Percentiles rank a stretch among this genome's conserved stretches.
phyloP scores from a whole-genome alignment of 441 rosid genomes.

The Biscutella auriculata region DNA sequence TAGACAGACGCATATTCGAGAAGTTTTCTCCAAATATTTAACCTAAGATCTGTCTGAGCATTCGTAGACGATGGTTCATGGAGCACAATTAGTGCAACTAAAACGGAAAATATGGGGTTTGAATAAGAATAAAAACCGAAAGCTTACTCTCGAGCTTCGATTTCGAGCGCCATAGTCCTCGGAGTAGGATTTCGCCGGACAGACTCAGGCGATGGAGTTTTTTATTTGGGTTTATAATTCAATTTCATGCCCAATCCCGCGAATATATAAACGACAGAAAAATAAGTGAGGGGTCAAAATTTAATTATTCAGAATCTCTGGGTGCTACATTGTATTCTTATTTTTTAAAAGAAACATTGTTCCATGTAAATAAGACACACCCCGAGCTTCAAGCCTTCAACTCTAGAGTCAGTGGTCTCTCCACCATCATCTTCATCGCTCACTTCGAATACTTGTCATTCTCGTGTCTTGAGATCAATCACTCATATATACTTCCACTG shows the following conservation, averaged over 20 bases:
- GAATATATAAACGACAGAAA: neutral
- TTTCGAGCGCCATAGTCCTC: constrained; percentile 63
- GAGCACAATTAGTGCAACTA: neutral
- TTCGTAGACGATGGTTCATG: neutral
- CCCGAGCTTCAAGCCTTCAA: neutral
- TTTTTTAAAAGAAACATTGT: neutral
- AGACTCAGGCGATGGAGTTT: neutral
- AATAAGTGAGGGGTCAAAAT: neutral
- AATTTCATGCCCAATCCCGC: neutral
- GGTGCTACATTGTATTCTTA: neutral
- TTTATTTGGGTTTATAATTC: neutral
- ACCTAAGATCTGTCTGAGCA: constrained; percentile 9
- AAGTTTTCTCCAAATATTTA: neutral
- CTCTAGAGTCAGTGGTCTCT: neutral
- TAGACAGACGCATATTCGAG: neutral
- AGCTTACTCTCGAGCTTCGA: constrained; percentile 91
- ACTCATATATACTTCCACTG: neutral
- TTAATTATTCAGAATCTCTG: neutral
- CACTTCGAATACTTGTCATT: neutral
- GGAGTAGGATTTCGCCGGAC: constrained; percentile 6
- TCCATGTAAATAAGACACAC: neutral
- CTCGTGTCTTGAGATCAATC: neutral
- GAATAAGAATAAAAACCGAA: neutral
- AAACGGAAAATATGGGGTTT: neutral
- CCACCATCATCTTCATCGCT: neutral